A percentile compares a stretch with the other conserved stretches of the same genome.
Conservation (phyloP, 225 moss, liverwort and hornwort genomes). For the Sphagnum contortum region DNA sequence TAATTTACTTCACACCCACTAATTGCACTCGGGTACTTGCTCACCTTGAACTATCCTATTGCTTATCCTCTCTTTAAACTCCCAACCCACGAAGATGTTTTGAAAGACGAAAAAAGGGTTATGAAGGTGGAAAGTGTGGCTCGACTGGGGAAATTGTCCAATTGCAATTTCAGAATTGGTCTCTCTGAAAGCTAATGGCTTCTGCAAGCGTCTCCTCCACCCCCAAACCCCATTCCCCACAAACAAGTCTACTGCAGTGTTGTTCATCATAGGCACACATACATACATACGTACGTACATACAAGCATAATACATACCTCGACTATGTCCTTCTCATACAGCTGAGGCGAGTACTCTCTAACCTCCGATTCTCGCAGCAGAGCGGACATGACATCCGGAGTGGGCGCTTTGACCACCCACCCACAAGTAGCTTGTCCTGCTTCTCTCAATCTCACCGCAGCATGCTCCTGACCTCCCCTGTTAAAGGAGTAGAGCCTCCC, state of each 20-base stretch:
- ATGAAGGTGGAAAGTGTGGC: no score
- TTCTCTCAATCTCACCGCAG: conserved; percentile 77
- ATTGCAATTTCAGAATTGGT: no score
- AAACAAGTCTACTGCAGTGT: no score
- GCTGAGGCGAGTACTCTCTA: conserved; percentile 58
- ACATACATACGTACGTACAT: no score
- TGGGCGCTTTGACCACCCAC: conserved; percentile 60
- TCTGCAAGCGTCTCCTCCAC: no score
- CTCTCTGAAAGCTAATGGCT: no score
- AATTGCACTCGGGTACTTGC: no score
- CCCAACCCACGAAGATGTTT: neutral
- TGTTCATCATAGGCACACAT: no score
- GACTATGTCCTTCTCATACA: conserved; percentile 74
- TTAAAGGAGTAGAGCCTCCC: conserved; percentile 59
- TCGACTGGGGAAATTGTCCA: no score
- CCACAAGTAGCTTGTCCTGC: conserved; percentile 65
- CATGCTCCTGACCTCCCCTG: conserved; percentile 52
- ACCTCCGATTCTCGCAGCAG: conserved; percentile 67
- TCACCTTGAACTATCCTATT: no score
- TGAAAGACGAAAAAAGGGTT: neutral
- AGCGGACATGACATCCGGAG: conserved; percentile 28
- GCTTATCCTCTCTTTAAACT: neutral
- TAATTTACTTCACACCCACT: no score
- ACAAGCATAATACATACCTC: conserved; percentile 33
- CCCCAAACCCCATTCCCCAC: no score